These are phyloP conservation scores for Sinapis alba DNA, from an alignment of 441 rosid genomes.

Conservation along the genomic window DNA sequence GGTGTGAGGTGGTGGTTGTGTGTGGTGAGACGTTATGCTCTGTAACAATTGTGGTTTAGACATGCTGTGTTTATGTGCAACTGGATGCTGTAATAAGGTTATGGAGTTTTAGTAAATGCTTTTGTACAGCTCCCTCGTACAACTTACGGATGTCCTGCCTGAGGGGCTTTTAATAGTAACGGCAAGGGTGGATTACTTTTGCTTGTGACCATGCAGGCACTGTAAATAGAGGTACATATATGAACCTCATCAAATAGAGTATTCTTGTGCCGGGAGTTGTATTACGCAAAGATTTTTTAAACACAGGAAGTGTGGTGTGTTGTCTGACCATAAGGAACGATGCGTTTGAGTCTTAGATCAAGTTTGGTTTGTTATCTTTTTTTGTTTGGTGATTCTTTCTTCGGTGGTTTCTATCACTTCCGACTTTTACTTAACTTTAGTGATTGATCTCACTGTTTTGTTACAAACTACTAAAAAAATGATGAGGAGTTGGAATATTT, in stretches of 20 bases:
- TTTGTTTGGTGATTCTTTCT: background rate
- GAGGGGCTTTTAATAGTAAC: background rate
- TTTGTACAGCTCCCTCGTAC: background rate
- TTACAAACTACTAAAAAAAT: background rate
- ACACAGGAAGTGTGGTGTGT: background rate
- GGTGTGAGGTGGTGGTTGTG: too few relatives aligned
- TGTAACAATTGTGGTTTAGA: too few relatives aligned
- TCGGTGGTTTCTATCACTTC: background rate
- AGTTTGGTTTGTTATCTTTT: background rate
- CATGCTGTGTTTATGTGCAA: too few relatives aligned
- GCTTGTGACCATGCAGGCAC: background rate
- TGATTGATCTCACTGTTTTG: background rate
- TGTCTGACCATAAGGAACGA: background rate
- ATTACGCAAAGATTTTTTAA: background rate
- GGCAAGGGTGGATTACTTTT: background rate
- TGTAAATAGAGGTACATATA: too few relatives aligned
- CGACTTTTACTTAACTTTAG: background rate
- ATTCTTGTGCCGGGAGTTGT: background rate
- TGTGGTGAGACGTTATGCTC: too few relatives aligned
- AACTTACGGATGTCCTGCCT: background rate
- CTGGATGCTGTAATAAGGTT: too few relatives aligned
- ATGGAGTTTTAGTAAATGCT: too few relatives aligned
- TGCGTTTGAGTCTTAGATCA: background rate
- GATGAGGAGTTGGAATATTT: background rate
- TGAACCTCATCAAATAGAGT: background rate